phyloP scores from a whole-genome alignment of 306 rosid species.

The Quercus rubra region DNA sequence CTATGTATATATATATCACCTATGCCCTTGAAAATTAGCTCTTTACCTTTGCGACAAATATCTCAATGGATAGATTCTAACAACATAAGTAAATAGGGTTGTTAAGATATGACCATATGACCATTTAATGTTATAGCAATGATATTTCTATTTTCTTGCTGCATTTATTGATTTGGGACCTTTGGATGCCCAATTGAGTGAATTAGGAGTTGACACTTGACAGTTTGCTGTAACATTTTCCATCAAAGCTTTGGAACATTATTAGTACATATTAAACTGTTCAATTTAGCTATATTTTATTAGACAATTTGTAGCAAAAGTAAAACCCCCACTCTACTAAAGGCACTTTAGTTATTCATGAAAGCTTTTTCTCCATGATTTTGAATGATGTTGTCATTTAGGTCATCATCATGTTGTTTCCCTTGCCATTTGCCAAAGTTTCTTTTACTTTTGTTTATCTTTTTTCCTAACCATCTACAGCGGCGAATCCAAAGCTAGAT shows the following conservation, averaged over 20 bases:
- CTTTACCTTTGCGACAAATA: no score
- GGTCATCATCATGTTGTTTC: conserved; percentile 35
- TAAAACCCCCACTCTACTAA: conserved; percentile 5
- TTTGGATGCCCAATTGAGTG: background rate
- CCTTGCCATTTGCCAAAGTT: conserved; percentile 36
- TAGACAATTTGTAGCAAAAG: conserved; percentile 5
- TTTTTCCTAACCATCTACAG: conserved; percentile 9
- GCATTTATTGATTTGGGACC: no score
- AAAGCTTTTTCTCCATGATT: conserved; percentile 10
- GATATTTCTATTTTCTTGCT: no score
- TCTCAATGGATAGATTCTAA: no score
- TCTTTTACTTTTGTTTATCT: conserved; percentile 24
- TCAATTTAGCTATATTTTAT: background rate
- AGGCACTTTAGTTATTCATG: conserved; percentile 30
- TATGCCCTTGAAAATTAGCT: no score
- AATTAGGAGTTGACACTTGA: background rate
- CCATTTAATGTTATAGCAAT: no score
- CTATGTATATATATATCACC: no score
- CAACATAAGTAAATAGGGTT: no score
- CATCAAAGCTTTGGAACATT: background rate
- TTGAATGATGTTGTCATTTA: conserved; percentile 49
- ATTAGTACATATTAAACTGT: background rate
- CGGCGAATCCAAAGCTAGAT: conserved; percentile 39
- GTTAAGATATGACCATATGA: no score
- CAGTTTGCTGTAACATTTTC: background rate